Percentiles rank a stretch among this genome's conserved stretches.
Evolutionary conservation across 768 basidiomycete species (phyloP).

Genomic region (Galerina marginata): DNA sequence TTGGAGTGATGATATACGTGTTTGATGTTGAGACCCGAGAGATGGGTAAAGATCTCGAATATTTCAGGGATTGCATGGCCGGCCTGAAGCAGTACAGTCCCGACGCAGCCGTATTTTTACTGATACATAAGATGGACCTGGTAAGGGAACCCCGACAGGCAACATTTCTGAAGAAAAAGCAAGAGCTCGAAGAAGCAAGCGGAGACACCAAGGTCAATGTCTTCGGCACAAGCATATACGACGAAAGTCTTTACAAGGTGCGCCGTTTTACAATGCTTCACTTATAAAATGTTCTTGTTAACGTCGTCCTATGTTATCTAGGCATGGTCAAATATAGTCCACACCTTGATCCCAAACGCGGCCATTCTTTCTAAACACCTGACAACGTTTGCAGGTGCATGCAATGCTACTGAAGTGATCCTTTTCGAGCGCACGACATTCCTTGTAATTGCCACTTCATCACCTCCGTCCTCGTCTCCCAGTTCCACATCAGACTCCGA

Average conservation of each 20-base stretch:
- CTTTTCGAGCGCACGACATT: slow-evolving; percentile 98
- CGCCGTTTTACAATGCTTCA: slow-evolving; percentile 18
- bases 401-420: slow-evolving; percentile 91
- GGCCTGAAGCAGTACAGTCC: slow-evolving; percentile 80
- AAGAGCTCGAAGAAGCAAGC: slow-evolving; percentile 74
- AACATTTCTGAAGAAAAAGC: slow-evolving; percentile 72
- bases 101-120: slow-evolving; percentile 84
- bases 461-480: slow-evolving; percentile 38
- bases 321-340: slow-evolving; percentile 99
- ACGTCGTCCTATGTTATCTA: slow-evolving; percentile 32
- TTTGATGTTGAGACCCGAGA: slow-evolving; percentile 93
- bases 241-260: slow-evolving; percentile 95
- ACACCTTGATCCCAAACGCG: slow-evolving; percentile 95
- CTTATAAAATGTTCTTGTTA: slow-evolving; percentile 10
- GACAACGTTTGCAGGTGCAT: slow-evolving; percentile 82
- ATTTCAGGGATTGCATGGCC: slow-evolving; percentile 90
- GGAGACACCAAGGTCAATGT: slow-evolving; percentile 67
- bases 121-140: slow-evolving; percentile 99
- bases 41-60: slow-evolving; percentile 84
- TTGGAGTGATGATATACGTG: slow-evolving; percentile 97
- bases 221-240: slow-evolving; percentile 95
- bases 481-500: slow-evolving; percentile 26
- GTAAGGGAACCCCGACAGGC: slow-evolving; percentile 65
- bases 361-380: slow-evolving; percentile 88
- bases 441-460: slow-evolving; percentile 92